phyloP scores from a whole-genome alignment of 1,139 yeast species.

The Yamadazyma friedrichii region DNA sequence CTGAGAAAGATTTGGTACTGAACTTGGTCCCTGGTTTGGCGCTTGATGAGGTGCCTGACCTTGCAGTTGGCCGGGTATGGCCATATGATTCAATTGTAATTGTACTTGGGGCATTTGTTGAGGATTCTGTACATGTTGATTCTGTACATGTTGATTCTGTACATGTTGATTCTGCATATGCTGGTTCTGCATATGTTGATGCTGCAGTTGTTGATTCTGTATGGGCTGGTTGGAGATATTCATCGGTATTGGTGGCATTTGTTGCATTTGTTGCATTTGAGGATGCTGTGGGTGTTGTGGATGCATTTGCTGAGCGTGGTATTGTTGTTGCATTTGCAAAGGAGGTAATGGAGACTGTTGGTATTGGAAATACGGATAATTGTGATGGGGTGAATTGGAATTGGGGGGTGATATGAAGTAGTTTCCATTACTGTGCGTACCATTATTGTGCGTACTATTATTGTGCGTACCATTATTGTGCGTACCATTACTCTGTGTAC shows the following conservation, averaged over 20 bases:
- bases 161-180: conserved; percentile 10
- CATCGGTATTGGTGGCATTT: conserved; percentile 5
- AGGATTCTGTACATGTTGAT: conserved; percentile 3
- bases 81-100: no score
- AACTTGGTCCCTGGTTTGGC: neutral
- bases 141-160: conserved; percentile 7
- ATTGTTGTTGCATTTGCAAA: conserved; percentile 12
- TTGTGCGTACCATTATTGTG: neutral
- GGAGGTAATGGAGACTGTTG: conserved; percentile 8
- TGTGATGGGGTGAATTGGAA: conserved; percentile 17
- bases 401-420: conserved; percentile 17
- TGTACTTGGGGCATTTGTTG: neutral
- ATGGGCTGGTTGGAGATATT: conserved; percentile 4
- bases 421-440: neutral
- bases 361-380: conserved; percentile 15
- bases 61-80: neutral
- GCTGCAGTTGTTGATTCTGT: conserved; percentile 7
- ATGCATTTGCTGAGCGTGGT: conserved; percentile 10
- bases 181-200: neutral
- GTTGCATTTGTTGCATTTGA: conserved; percentile 6
- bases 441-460: neutral
- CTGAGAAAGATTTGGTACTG: neutral
- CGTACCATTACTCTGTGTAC: neutral
- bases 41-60: neutral
- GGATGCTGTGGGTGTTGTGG: conserved; percentile 10